phyloP scores from a whole-genome alignment of 2,329 filamentous ascomycete genomes.

The Cordyceps tenuipes region DNA sequence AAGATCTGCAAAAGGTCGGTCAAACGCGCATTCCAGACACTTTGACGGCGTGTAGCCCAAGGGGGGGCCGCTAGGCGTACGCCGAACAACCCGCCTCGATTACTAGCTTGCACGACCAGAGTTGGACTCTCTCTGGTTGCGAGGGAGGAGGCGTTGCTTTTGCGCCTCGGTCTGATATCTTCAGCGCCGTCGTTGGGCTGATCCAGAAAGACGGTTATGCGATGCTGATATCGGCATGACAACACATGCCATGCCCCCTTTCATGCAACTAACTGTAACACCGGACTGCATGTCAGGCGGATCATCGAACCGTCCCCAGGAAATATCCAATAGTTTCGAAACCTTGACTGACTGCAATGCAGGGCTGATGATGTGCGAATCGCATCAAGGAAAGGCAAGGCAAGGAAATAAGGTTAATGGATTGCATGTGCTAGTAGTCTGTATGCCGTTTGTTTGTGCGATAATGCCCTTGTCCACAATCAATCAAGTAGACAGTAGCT shows the following conservation, averaged over 20 bases:
- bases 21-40: conserved; percentile 5
- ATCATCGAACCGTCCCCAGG: neutral
- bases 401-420: too few species aligned
- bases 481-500: too few species aligned
- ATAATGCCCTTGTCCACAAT: too few species aligned
- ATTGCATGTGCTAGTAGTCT: too few species aligned
- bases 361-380: too few species aligned
- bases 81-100: neutral
- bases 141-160: neutral
- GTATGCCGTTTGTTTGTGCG: too few species aligned
- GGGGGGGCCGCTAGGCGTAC: neutral
- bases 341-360: too few species aligned
- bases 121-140: neutral
- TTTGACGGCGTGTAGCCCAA: neutral
- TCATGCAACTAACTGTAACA: too few species aligned
- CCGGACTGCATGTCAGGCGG: neutral
- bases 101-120: neutral
- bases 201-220: too few species aligned
- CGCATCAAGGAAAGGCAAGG: too few species aligned
- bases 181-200: neutral
- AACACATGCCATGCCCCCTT: too few species aligned
- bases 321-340: neutral
- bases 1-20: neutral
- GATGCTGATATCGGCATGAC: too few species aligned
- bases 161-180: neutral